Evolutionary conservation across 305 asterid species (phyloP), one percentile per base, ranked within the genome.

Genomic region (Plantago coronopus): DNA sequence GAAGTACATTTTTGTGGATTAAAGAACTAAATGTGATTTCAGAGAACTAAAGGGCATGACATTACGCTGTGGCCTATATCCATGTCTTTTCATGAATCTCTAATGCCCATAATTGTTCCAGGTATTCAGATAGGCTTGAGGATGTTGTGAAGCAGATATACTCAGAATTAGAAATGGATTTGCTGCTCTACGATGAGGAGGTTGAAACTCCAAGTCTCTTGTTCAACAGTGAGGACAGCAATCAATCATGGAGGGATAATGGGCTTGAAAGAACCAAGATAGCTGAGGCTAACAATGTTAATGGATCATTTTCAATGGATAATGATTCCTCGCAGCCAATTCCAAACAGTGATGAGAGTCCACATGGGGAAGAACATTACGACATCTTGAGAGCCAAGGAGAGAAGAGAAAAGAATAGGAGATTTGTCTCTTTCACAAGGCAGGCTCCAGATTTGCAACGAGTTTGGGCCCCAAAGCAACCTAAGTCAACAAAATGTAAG

Each of bases 171-270:
- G 99, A 70, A 74, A 78, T 93, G 97, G 99, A 93, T 71, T 65
- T 93, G 71, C 79, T 93, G 77, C 95, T 91, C 64, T 89, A 87
- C 72, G 96, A 89, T 40, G 97, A 83, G 45, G 97, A 89, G 49
- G 91, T 72, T 61, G 94, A 93, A 83, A 61, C 80, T 69, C 88
- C 81, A 20, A 69, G 67, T 25, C 68, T 72, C 62, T 71, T 80
- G 47, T 83, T 89, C 50, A 83, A 89, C 77, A 93, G 95, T 46
- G 99, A 93, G 86, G 99, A 89, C 48, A 93, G 96, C 79, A 82
- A 74, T 78, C 99, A 89, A 65, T 87, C 97, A 17, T 87, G 89
- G 89, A 81, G 78, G 64, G 95, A 91, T 25, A 54, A 14, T 54
- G 79, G 60, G 59, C 63, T 57, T 63, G 95, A 89, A 20, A 72